Evolutionary conservation across 306 rosid species (phyloP), one percentile per base, ranked within the genome.

Genomic region (Trifolium pratense): DNA sequence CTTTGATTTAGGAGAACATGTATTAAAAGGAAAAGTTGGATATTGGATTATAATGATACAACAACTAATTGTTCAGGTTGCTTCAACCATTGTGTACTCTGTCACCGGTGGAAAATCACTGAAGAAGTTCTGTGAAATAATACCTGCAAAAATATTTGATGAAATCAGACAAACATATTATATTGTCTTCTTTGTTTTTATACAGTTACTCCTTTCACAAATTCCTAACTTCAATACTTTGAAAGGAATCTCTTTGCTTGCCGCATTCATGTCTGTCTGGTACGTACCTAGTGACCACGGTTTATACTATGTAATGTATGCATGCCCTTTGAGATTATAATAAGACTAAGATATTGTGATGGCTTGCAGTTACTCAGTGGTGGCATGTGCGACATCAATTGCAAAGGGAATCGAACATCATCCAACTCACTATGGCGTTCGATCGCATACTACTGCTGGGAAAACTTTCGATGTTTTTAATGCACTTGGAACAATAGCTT

Each of bases 101-200:
- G 91, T 90, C 29, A 90, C 93, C 0, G 96, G 96, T 6, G 96
- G 96, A 0, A 88, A 88, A 51, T 90, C 96, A 0, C 21, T 90
- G 14, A 88, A 90, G 84, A 90, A 90, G 55, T 84, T 83, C 64
- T 75, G 39, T 26, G 85, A 86, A 8, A 76, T 84, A 0, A 0
- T 67, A 0, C 0, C 37, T 23, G 36, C 31, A 18, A 75, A 83
- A 1, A 0, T 5, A 4, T 7, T 69, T 8, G 12, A 12, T 23
- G 16, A 56, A 1, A 56, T 56, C 5, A 77, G 89, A 40, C 64
- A 70, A 13, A 88, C 96, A 7, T 88, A 86, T 51, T 88, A 53
- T 55, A 90, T 86, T 58, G 36, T 86, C 60, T 5, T 84, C 61
- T 90, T 90, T 42, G 12, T 82, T 0, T 4, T 1, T 6, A 0